A percentile compares a stretch with the other conserved stretches of the same genome.
These are phyloP conservation scores for Rubus idaeus DNA, from an alignment of 306 rosid genomes.

Conservation along the genomic window DNA sequence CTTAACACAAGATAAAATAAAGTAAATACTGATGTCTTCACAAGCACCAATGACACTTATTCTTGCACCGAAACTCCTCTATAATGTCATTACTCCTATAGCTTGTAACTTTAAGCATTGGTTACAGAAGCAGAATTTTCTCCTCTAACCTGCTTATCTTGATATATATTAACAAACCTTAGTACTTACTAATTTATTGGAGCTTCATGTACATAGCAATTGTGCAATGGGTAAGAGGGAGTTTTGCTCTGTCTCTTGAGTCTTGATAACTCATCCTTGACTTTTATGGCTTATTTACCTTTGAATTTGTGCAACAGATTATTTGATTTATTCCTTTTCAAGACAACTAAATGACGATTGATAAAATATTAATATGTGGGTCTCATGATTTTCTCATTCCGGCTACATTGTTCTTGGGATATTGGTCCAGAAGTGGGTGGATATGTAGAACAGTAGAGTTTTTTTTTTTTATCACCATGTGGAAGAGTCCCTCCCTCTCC, in stretches of 20 bases:
- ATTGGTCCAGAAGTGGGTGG: background rate
- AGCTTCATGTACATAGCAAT: constrained; percentile 1
- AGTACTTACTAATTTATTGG: background rate
- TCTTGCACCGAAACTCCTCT: background rate
- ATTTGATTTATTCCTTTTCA: background rate
- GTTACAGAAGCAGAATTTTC: background rate
- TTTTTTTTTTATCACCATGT: background rate
- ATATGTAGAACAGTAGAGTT: background rate
- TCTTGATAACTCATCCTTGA: background rate
- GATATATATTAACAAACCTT: background rate
- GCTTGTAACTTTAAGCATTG: background rate
- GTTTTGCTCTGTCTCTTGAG: background rate
- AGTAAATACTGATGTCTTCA: background rate
- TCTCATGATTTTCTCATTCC: background rate
- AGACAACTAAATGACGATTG: background rate
- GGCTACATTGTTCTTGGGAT: background rate
- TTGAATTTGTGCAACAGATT: background rate
- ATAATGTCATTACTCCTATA: background rate
- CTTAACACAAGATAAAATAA: background rate
- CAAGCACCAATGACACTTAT: background rate
- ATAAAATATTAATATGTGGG: background rate
- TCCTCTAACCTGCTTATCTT: background rate
- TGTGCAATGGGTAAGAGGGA: background rate
- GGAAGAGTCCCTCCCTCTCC: background rate
- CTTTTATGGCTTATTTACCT: background rate